phyloP scores from a whole-genome alignment of 1,139 yeast genomes.

The Wickerhamomyces sp. region DNA sequence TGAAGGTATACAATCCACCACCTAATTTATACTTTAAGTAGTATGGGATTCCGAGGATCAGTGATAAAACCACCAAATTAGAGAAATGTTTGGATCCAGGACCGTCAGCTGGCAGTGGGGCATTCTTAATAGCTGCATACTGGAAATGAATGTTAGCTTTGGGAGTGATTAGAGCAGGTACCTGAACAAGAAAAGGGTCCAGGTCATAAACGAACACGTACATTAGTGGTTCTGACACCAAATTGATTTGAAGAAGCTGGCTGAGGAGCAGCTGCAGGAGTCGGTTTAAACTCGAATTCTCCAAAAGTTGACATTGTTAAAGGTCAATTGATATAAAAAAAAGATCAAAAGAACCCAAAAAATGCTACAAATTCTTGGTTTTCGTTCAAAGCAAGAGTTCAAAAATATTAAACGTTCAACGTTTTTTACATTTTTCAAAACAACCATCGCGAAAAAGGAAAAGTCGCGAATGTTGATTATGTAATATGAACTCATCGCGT shows the following conservation, averaged over 20 bases:
- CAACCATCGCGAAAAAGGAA: too few species aligned
- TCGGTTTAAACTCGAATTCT: constrained; percentile 45
- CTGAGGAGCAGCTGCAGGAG: constrained; percentile 52
- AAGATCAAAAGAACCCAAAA: too few species aligned
- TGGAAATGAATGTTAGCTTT: neutral
- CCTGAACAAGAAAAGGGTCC: neutral
- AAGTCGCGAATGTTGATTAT: too few species aligned
- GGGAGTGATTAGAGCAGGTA: neutral
- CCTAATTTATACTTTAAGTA: constrained; percentile 64
- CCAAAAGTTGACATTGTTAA: constrained; percentile 27
- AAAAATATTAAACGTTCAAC: too few species aligned
- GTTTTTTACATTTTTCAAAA: too few species aligned
- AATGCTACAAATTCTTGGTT: too few species aligned
- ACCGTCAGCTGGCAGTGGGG: constrained; percentile 90
- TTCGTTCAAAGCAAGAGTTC: too few species aligned
- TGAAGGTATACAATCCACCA: constrained; percentile 68
- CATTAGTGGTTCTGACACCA: constrained; percentile 59
- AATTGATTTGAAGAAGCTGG: constrained; percentile 45
- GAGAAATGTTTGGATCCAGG: constrained; percentile 78
- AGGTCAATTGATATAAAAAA: neutral
- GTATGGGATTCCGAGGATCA: constrained; percentile 59
- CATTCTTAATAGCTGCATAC: constrained; percentile 73
- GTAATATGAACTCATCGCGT: too few species aligned
- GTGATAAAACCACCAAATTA: constrained; percentile 50
- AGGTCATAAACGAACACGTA: constrained; percentile 7